Conservation (phyloP, 2,329 filamentous ascomycete species). For the Trichoderma koningii region DNA sequence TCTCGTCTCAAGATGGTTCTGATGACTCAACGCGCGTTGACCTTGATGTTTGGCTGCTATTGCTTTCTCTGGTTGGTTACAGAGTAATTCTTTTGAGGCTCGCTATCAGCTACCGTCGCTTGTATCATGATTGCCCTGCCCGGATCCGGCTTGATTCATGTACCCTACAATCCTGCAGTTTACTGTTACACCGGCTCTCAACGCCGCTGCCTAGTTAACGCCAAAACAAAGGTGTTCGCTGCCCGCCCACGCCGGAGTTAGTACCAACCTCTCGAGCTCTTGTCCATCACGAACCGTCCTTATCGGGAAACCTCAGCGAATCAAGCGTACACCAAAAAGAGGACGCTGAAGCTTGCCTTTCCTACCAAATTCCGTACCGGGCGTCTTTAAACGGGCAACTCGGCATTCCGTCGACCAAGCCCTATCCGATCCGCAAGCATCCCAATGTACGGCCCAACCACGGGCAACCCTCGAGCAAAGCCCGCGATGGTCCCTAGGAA, state of each 20-base stretch:
- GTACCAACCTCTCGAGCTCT: background rate
- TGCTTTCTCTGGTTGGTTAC: background rate
- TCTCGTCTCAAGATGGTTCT: slow-evolving; percentile 32
- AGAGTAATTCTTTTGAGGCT: background rate
- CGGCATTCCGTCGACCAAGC: slow-evolving; percentile 69
- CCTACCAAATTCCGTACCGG: too few species aligned
- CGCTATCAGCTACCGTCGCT: background rate
- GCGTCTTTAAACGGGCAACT: slow-evolving; percentile 67
- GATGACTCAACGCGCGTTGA: slow-evolving; percentile 34
- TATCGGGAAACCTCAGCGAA: background rate
- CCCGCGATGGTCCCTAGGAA: slow-evolving; percentile 90
- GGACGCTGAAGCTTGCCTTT: background rate
- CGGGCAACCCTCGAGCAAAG: slow-evolving; percentile 80
- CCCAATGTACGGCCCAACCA: slow-evolving; percentile 85
- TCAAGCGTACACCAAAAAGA: background rate
- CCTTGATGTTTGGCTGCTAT: background rate
- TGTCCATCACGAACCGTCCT: background rate
- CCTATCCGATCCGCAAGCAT: slow-evolving; percentile 70
- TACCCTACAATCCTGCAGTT: slow-evolving; percentile 19
- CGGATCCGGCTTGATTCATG: slow-evolving; percentile 1
- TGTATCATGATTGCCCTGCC: background rate
- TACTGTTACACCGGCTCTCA: slow-evolving; percentile 1
- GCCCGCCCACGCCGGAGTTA: background rate
- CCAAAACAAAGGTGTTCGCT: slow-evolving; percentile 21
- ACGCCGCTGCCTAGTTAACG: slow-evolving; percentile 18